Conservation (phyloP, 352 stramenopile genomes). For the Peronosclerospora sorghi region DNA sequence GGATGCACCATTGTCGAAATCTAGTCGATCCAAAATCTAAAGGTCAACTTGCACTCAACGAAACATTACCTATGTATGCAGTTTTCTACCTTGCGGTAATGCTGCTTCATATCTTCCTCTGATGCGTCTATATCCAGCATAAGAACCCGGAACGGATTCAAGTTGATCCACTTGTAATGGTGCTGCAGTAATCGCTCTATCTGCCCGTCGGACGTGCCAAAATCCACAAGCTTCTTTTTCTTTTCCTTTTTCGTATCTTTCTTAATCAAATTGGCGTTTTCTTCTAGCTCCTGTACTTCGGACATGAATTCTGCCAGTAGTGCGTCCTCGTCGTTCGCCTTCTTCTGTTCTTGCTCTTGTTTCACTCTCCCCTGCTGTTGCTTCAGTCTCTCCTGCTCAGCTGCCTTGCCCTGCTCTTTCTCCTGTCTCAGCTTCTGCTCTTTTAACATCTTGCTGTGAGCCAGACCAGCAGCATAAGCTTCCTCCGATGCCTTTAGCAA, state of each 20-base stretch:
- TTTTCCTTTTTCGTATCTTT: constrained; percentile 38
- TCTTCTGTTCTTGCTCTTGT: constrained; percentile 12
- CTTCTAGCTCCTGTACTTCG: constrained; percentile 75
- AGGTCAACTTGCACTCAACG: not conserved
- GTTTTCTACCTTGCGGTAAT: constrained; percentile 69
- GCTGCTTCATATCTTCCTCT: constrained; percentile 86
- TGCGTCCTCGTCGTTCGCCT: constrained; percentile 39
- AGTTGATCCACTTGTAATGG: constrained; percentile 80
- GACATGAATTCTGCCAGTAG: constrained; percentile 75
- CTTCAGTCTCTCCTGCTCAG: constrained; percentile 12
- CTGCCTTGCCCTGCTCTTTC: constrained; percentile 16
- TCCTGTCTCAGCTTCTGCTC: constrained; percentile 31
- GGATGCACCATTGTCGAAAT: constrained; percentile 84
- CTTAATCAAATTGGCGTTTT: constrained; percentile 66
- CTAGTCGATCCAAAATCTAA: constrained; percentile 11
- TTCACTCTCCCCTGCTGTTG: constrained; percentile 2
- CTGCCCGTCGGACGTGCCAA: constrained; percentile 55
- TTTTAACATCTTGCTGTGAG: constrained; percentile 49
- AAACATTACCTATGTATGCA: not conserved
- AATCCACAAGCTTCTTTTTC: constrained; percentile 51
- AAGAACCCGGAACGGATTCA: constrained; percentile 83
- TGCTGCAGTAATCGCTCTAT: constrained; percentile 51
- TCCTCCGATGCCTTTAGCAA: constrained; percentile 56
- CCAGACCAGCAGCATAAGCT: constrained; percentile 56
- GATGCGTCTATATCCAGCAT: constrained; percentile 81